Evolutionary conservation across 2,329 filamentous ascomycete genomes (phyloP).

Genomic region (Aureobasidium subglaciale): DNA sequence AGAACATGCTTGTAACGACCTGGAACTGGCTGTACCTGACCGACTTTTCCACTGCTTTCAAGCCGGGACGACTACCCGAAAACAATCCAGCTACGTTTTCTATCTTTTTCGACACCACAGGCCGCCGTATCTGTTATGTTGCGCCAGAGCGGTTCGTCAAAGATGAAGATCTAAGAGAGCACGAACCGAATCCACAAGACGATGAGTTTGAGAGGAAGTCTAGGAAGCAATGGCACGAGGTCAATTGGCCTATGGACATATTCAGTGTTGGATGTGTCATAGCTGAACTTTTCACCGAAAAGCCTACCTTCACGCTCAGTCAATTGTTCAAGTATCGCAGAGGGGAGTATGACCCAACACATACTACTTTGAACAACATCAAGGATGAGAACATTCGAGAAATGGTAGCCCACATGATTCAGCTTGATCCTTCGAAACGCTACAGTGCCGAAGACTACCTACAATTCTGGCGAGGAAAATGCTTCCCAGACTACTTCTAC

Average conservation of each 20-base stretch:
- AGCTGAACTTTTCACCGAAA: slow-evolving; percentile 88
- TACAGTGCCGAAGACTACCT: slow-evolving; percentile 93
- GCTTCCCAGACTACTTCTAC: slow-evolving; percentile 96
- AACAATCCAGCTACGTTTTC: slow-evolving; percentile 97
- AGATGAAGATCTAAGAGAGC: slow-evolving; percentile 42
- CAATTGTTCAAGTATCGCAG: slow-evolving; percentile 92
- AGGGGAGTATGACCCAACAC: slow-evolving; percentile 83
- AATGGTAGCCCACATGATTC: slow-evolving; percentile 92
- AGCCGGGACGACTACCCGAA: slow-evolving; percentile 86
- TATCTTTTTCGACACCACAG: slow-evolving; percentile 94
- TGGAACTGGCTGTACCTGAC: slow-evolving; percentile 99
- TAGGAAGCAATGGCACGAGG: slow-evolving; percentile 37
- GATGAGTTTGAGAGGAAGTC: not conserved
- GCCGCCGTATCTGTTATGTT: slow-evolving; percentile 85
- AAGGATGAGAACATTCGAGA: slow-evolving; percentile 80
- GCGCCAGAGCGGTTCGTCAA: slow-evolving; percentile 85
- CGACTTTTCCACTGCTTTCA: slow-evolving; percentile 96
- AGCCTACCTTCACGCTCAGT: slow-evolving; percentile 94
- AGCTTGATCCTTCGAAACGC: slow-evolving; percentile 81
- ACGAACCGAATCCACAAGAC: not conserved
- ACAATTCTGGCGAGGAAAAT: slow-evolving; percentile 82
- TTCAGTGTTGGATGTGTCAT: slow-evolving; percentile 97
- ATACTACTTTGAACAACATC: slow-evolving; percentile 75
- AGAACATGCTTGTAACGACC: slow-evolving; percentile 92
- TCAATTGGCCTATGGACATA: slow-evolving; percentile 95